Conservation (phyloP, 2,329 filamentous ascomycete genomes). For the Herpotrichia juniperi region DNA sequence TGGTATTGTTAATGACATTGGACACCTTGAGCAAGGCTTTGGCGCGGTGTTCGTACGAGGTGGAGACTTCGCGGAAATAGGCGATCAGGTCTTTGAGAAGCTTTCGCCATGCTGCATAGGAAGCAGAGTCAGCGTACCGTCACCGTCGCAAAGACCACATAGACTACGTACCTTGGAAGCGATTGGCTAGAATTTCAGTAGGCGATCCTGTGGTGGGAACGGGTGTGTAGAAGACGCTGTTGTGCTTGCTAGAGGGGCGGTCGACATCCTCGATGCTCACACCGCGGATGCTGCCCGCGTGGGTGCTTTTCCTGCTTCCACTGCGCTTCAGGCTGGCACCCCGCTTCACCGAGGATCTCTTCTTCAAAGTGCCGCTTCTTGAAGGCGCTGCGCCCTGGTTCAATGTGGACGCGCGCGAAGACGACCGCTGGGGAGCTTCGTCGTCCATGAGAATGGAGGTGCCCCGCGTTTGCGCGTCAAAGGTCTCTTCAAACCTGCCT, state of each 20-base stretch:
- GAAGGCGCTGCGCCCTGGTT: conserved; percentile 55
- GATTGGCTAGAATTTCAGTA: conserved; percentile 82
- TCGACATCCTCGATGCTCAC: conserved; percentile 74
- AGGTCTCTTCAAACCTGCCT: conserved; percentile 72
- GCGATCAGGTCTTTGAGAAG: conserved; percentile 91
- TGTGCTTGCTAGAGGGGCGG: conserved; percentile 64
- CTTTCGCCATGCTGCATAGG: conserved; percentile 83
- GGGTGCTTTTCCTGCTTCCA: conserved; percentile 79
- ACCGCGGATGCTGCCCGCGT: conserved; percentile 85
- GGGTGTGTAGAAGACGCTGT: conserved; percentile 88
- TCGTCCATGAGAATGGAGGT: conserved; percentile 66
- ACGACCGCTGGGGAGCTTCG: conserved; percentile 63
- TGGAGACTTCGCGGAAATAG: conserved; percentile 92
- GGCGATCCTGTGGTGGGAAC: conserved; percentile 87
- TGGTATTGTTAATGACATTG: conserved; percentile 81
- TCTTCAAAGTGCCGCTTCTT: conserved; percentile 81
- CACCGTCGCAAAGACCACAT: background rate
- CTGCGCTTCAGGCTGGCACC: conserved; percentile 78
- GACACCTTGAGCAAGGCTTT: conserved; percentile 84
- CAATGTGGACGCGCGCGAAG: conserved; percentile 60
- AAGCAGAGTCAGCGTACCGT: conserved; percentile 19
- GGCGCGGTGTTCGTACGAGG: conserved; percentile 82
- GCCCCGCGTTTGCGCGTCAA: conserved; percentile 71
- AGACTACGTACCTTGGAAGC: conserved; percentile 76
- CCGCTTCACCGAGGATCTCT: conserved; percentile 80